phyloP scores from a whole-genome alignment of 768 basidiomycete species.

The Mycena belliarum region DNA sequence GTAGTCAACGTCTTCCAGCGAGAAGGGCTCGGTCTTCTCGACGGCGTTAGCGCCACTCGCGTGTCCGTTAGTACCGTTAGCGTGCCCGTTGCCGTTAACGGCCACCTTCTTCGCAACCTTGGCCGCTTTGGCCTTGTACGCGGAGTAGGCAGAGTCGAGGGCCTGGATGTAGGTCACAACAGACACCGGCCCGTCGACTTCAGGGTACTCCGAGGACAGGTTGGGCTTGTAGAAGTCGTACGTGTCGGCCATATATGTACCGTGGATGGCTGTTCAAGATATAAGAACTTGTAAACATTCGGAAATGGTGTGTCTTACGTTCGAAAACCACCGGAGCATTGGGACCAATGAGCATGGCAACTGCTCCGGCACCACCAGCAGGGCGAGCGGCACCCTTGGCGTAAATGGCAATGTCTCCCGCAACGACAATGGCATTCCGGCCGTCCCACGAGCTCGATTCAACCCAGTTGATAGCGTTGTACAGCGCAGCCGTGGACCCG shows the following conservation, averaged over 20 bases:
- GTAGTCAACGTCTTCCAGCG: slow-evolving; percentile 86
- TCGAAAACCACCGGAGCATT: slow-evolving; percentile 94
- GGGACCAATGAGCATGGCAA: slow-evolving; percentile 93
- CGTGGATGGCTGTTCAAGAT: slow-evolving; percentile 79
- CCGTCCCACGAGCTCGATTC: slow-evolving; percentile 97
- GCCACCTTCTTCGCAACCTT: slow-evolving; percentile 56
- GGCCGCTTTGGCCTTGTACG: slow-evolving; percentile 81
- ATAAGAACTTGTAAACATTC: background rate
- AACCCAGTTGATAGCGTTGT: slow-evolving; percentile 99
- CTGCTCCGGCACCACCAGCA: slow-evolving; percentile 95
- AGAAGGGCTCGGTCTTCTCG: slow-evolving; percentile 50
- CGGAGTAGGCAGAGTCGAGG: slow-evolving; percentile 84
- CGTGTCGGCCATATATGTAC: slow-evolving; percentile 95
- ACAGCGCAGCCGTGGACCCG: slow-evolving; percentile 96
- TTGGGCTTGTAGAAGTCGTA: slow-evolving; percentile 99
- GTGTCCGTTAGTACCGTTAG: slow-evolving; percentile 39
- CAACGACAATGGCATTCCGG: slow-evolving; percentile 94
- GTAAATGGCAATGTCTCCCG: slow-evolving; percentile 97
- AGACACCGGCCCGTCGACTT: slow-evolving; percentile 96
- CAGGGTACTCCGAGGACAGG: slow-evolving; percentile 92
- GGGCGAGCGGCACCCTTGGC: slow-evolving; percentile 94
- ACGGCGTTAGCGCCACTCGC: slow-evolving; percentile 32
- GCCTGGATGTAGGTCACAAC: slow-evolving; percentile 94
- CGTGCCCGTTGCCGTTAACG: slow-evolving; percentile 36
- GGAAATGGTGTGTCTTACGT: slow-evolving; percentile 64